phyloP scores from a whole-genome alignment of 176 grass and related monocot species.

The Alopecurus myosuroides region DNA sequence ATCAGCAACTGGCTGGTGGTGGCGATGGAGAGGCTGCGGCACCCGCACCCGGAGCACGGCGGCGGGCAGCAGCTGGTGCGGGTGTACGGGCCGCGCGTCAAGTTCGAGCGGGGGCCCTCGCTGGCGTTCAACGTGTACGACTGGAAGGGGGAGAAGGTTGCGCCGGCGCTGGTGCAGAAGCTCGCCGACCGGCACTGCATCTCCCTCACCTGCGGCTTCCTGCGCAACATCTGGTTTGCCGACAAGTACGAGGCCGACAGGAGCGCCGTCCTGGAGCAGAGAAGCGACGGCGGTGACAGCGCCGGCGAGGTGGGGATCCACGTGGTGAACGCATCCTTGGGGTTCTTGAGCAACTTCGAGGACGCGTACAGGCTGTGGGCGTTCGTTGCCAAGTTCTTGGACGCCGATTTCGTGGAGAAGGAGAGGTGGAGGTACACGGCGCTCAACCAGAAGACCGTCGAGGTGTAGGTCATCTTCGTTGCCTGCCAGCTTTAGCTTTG shows the following conservation, averaged over 20 bases:
- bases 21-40: slow-evolving; percentile 67
- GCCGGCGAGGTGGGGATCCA: slow-evolving; percentile 53
- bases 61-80: slow-evolving; percentile 47
- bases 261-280: slow-evolving; percentile 42
- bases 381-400: slow-evolving; percentile 87
- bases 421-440: slow-evolving; percentile 92
- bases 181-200: slow-evolving; percentile 85
- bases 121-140: slow-evolving; percentile 94
- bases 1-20: slow-evolving; percentile 88
- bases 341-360: slow-evolving; percentile 84
- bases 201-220: slow-evolving; percentile 72
- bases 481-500: neutral
- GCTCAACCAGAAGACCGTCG: slow-evolving; percentile 76
- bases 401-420: slow-evolving; percentile 94
- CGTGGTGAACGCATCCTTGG: slow-evolving; percentile 77
- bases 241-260: slow-evolving; percentile 53
- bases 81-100: slow-evolving; percentile 72
- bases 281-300: neutral
- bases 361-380: slow-evolving; percentile 86
- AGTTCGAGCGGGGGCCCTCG: slow-evolving; percentile 73
- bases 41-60: slow-evolving; percentile 52
- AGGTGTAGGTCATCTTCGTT: slow-evolving; percentile 29
- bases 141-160: slow-evolving; percentile 78
- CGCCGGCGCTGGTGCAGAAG: slow-evolving; percentile 77
- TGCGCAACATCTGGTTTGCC: slow-evolving; percentile 70